phyloP scores from a whole-genome alignment of 352 stramenopile species.

The Phytophthora crassamura region DNA sequence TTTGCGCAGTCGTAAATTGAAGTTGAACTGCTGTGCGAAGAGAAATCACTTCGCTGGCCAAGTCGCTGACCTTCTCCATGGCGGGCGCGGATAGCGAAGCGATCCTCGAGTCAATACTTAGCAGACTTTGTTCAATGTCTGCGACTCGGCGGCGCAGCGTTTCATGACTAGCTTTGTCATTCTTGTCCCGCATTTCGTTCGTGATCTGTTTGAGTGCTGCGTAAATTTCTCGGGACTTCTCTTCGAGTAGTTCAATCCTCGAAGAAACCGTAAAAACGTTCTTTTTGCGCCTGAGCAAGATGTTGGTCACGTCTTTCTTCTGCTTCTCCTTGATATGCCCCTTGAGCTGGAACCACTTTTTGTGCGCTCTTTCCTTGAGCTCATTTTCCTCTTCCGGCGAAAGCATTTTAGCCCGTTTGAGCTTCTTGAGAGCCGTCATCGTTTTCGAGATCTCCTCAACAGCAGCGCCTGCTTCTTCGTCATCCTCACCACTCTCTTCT shows the following conservation, averaged over 20 bases:
- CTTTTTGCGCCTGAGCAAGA: slow-evolving; percentile 81
- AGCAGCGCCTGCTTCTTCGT: slow-evolving; percentile 20
- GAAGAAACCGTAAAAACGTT: slow-evolving; percentile 82
- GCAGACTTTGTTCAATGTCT: slow-evolving; percentile 59
- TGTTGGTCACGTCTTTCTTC: slow-evolving; percentile 79
- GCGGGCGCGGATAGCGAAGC: slow-evolving; percentile 42
- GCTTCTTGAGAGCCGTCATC: slow-evolving; percentile 70
- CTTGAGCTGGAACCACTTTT: slow-evolving; percentile 79
- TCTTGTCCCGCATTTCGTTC: slow-evolving; percentile 64
- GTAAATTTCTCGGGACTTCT: slow-evolving; percentile 75
- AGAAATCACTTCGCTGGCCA: slow-evolving; percentile 45
- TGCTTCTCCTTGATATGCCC: slow-evolving; percentile 80
- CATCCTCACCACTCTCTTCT: slow-evolving; percentile 17
- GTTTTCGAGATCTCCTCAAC: slow-evolving; percentile 58
- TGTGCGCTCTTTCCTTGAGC: slow-evolving; percentile 64
- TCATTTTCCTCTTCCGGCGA: slow-evolving; percentile 64
- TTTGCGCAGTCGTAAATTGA: slow-evolving; percentile 43
- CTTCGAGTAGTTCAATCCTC: slow-evolving; percentile 73
- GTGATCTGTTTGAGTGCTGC: slow-evolving; percentile 70
- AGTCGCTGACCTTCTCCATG: slow-evolving; percentile 53
- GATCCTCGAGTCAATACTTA: slow-evolving; percentile 54
- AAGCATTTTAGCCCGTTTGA: slow-evolving; percentile 68
- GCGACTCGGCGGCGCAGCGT: slow-evolving; percentile 57
- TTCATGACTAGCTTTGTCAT: slow-evolving; percentile 48
- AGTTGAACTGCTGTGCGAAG: slow-evolving; percentile 43